Evolutionary conservation across 176 grass and related monocot genomes (phyloP).

Genomic region (Carex scoparia): DNA sequence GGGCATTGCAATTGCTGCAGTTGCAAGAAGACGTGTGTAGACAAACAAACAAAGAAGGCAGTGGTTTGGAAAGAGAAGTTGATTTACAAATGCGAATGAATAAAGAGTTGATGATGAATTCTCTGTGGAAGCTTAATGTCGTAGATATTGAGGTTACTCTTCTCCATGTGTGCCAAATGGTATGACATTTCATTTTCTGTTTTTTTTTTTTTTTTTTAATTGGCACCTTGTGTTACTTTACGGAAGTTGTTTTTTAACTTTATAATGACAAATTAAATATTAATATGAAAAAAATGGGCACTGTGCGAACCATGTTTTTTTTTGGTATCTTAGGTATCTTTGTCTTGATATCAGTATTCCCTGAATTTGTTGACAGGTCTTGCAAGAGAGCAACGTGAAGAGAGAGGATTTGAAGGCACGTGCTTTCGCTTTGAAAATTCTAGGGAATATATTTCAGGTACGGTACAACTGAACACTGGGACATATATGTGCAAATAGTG

Average conservation of each 20-base stretch:
- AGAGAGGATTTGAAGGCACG: constrained; percentile 85
- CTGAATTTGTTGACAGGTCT: constrained; percentile 41
- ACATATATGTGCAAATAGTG: background rate
- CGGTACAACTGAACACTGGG: background rate
- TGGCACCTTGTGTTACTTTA: background rate
- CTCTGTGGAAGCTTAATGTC: constrained; percentile 91
- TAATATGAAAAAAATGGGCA: background rate
- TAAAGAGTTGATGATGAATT: constrained; percentile 95
- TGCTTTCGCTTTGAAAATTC: constrained; percentile 71
- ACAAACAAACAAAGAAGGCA: constrained; percentile 61
- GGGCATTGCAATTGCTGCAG: constrained; percentile 85
- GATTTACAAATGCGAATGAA: constrained; percentile 84
- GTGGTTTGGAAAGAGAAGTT: constrained; percentile 51
- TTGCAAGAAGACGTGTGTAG: constrained; percentile 83
- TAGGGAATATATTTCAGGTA: constrained; percentile 92
- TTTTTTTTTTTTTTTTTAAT: background rate
- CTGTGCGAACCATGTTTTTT: background rate
- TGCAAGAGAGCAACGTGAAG: constrained; percentile 81
- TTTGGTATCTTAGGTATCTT: background rate
- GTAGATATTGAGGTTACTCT: constrained; percentile 96
- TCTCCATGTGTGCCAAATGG: constrained; percentile 92
- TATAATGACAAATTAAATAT: background rate
- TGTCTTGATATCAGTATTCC: background rate
- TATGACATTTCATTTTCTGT: constrained; percentile 24
- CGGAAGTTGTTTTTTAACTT: background rate